Evolutionary conservation across 1,284 basidiomycete species (phyloP), one percentile per base, ranked within the genome.

Genomic region (Stereum hirsutum): DNA sequence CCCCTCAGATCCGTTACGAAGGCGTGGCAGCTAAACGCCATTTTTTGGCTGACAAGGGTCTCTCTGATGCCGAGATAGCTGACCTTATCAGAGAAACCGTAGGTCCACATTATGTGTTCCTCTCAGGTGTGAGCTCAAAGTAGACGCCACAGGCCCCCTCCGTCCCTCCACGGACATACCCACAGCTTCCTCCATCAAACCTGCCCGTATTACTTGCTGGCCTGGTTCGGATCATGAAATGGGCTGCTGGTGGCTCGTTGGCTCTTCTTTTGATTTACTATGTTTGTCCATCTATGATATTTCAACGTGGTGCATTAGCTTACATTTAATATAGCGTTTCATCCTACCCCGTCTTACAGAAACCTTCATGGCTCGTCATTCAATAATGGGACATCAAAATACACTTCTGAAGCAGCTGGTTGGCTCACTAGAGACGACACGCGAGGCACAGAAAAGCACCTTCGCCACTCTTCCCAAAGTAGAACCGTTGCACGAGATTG

Each of bases 21-120:
- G 76, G 83, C 52, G 42, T 57, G 0, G 46, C 56, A 2, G 67
- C 72, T 4, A 86, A 86, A 54, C 72, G 75, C 6, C 59, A 61
- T 40, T 88, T 92, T 46, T 69, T 92, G 12, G 52, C 54, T 0
- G 84, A 88, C 53, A 86, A 89, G 52, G 88, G 88, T 0, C 67
- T 90, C 39, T 64, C 62, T 14, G 66, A 67, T 4, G 46, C 45
- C 5, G 85, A 90, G 54, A 75, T 89, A 33, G 70, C 78, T 36
- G 57, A 57, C 2, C 62, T 91, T 26, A 57, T 86, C 35, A 66
- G 63, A 36, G 74, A 81, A 48, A 51, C 68, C 52, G 84, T 86
- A 50, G 42, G 72, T 59, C 2, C 47, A 19, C 34, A 11, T 44
- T 19, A 19, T 14, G 36, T 39, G 26, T n/a, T n/a, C n/a, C n/a